A percentile compares a stretch with the other conserved stretches of the same genome.
These are phyloP conservation scores for Tremella mesenterica DNA, from an alignment of 768 basidiomycete genomes.

Conservation along the genomic window DNA sequence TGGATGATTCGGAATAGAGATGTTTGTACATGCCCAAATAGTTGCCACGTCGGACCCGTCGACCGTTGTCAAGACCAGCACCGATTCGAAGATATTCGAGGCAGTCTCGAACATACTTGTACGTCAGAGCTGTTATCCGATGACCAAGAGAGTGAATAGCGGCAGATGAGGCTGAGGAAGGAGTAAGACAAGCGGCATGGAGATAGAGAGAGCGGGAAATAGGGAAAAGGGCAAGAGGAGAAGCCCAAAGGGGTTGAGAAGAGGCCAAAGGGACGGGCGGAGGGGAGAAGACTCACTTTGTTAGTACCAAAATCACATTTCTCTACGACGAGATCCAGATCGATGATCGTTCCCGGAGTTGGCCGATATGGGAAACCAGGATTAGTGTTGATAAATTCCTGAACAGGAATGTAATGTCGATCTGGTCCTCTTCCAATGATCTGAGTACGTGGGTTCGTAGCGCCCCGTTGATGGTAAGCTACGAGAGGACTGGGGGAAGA, in stretches of 20 bases:
- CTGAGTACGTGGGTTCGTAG: conserved; percentile 46
- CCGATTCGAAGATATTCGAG: conserved; percentile 88
- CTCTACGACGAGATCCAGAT: conserved; percentile 83
- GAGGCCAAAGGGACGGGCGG: no score
- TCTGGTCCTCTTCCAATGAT: conserved; percentile 68
- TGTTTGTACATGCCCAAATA: conserved; percentile 74
- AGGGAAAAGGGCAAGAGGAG: not conserved
- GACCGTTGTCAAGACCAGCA: conserved; percentile 74
- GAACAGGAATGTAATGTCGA: conserved; percentile 61
- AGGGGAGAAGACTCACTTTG: no score
- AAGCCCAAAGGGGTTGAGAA: no score
- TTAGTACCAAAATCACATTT: conserved; percentile 80
- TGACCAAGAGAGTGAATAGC: not conserved
- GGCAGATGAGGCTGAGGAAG: no score
- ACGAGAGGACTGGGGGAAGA: conserved; percentile 19
- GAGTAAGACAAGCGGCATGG: no score
- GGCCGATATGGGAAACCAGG: conserved; percentile 82
- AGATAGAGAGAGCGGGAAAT: not conserved
- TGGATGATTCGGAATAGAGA: conserved; percentile 62
- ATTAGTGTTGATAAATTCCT: conserved; percentile 20
- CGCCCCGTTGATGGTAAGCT: conserved; percentile 30
- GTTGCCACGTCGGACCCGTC: conserved; percentile 62
- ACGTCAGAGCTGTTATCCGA: conserved; percentile 1
- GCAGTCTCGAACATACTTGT: conserved; percentile 92
- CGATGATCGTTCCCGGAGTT: conserved; percentile 69